Evolutionary conservation across 768 basidiomycete genomes (phyloP).

Genomic region (Crucibulum laeve): DNA sequence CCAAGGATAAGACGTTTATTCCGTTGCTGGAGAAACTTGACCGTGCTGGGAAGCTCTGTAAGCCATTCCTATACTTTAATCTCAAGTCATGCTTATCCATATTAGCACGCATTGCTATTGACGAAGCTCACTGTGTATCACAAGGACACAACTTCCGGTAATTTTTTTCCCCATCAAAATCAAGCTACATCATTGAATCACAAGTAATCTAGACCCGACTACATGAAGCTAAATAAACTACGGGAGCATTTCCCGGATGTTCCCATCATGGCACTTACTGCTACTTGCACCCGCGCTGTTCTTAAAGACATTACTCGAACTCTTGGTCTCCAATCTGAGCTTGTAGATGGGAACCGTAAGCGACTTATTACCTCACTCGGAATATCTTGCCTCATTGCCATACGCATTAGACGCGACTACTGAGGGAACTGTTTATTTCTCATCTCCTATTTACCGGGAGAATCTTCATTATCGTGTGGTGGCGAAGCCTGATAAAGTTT

Average conservation of each 20-base stretch:
- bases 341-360: constrained; percentile 59
- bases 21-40: constrained; percentile 63
- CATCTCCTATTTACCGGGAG: constrained; percentile 75
- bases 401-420: constrained; percentile 46
- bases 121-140: constrained; percentile 85
- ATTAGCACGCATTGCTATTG: constrained; percentile 86
- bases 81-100: not conserved
- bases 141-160: constrained; percentile 86
- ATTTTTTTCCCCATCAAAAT: not conserved
- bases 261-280: constrained; percentile 81
- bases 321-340: constrained; percentile 54
- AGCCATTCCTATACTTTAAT: constrained; percentile 6
- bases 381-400: not conserved
- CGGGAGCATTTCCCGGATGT: constrained; percentile 72
- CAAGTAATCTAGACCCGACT: constrained; percentile 73
- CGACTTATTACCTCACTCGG: constrained; percentile 10
- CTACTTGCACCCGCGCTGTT: constrained; percentile 79
- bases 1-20: constrained; percentile 67
- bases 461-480: constrained; percentile 84
- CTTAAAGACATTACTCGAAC: constrained; percentile 72
- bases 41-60: constrained; percentile 58
- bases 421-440: constrained; percentile 75
- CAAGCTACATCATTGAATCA: not conserved
- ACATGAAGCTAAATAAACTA: constrained; percentile 70
- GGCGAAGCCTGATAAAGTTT: constrained; percentile 60